Conservation (phyloP, 1,284 basidiomycete species). For the Fistulinella staudtii region DNA sequence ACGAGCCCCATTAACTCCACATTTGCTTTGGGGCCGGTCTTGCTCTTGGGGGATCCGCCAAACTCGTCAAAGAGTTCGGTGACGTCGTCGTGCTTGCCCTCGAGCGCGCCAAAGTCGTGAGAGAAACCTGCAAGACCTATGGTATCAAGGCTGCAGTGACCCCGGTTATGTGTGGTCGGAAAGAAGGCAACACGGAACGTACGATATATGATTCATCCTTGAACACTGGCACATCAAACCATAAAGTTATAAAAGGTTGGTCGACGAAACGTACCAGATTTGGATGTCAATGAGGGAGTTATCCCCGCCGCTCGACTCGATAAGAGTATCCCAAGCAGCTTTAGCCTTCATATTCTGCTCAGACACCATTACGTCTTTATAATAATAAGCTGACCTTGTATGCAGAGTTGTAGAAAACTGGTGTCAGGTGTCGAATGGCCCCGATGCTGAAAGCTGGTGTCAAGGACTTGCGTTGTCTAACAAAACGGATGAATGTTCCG, state of each 20-base stretch:
- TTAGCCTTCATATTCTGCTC: slow-evolving; percentile 30
- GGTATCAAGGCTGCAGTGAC: slow-evolving; percentile 29
- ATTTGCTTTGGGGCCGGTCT: slow-evolving; percentile 26
- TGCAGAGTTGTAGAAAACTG: slow-evolving; percentile 23
- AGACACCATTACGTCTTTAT: neutral
- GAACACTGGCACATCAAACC: neutral
- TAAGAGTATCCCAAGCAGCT: slow-evolving; percentile 45
- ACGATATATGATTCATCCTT: slow-evolving; percentile 48
- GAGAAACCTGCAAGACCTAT: slow-evolving; percentile 50
- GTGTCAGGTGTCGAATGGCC: neutral
- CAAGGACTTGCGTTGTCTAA: slow-evolving; percentile 35
- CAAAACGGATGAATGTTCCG: neutral
- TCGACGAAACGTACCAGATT: slow-evolving; percentile 4
- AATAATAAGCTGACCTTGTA: slow-evolving; percentile 35
- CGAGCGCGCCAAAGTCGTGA: slow-evolving; percentile 21
- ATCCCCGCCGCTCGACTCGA: slow-evolving; percentile 35
- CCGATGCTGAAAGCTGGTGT: slow-evolving; percentile 1
- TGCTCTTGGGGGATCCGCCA: slow-evolving; percentile 17
- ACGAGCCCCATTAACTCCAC: slow-evolving; percentile 39
- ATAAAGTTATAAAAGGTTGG: too few species aligned
- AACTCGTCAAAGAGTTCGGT: slow-evolving; percentile 40
- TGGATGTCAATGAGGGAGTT: slow-evolving; percentile 47
- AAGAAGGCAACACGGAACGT: slow-evolving; percentile 6
- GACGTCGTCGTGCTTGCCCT: slow-evolving; percentile 43
- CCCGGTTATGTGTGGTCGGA: neutral